Base-by-base conservation (phyloP, 225 moss, liverwort and hornwort species). In the Bryum argenteum region DNA sequence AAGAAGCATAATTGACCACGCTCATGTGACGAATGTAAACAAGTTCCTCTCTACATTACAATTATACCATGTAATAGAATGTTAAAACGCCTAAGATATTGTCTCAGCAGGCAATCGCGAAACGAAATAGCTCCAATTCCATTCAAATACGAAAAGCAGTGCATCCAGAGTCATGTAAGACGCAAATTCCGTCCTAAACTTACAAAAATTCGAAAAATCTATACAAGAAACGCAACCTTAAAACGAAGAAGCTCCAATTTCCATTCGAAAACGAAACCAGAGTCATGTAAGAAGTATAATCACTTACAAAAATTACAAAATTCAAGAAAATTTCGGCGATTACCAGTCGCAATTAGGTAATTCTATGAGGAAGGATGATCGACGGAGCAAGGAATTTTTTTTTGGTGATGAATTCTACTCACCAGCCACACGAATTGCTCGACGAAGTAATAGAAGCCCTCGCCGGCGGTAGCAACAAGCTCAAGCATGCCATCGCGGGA, bases 351-450 rank as follows among this genome's bases (percentile, higher is more conserved):
- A 26, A 26, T 26, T 26, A 26, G 2, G 2, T 26, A 2, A 26
- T 26, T 26, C 4, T 26, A 26, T 2, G 26, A 26, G 26, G 26
- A 26, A 26, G 2, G 26, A 26, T 26, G 4, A 26, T 26, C 26
- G 4, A 26, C 33, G 33, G 33, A 33, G 33, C 33, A 33, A 33
- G 33, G 5, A 33, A 26, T 26, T 26, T 2, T 4, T 2, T 2
- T 11, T 13, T 3, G 4, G 47, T 47, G 15, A 47, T 5, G 13
- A 4, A 13, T 47, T 5, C 12, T 12, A 77, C 90, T 80, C 70
- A 94, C 98, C 89, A 98, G 83, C 98, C 98, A 98, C 28, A 98
- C 82, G 65, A 94, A 92, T 58, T 98, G 98, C 85, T 98, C 98
- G 21, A 98, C 82, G 42, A 98, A 98, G 71, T 87, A 98, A 71